Percentiles rank a stretch among this genome's conserved stretches.
Evolutionary conservation across 2,329 filamentous ascomycete genomes (phyloP).

Genomic region (Colletotrichum orchidophilum): DNA sequence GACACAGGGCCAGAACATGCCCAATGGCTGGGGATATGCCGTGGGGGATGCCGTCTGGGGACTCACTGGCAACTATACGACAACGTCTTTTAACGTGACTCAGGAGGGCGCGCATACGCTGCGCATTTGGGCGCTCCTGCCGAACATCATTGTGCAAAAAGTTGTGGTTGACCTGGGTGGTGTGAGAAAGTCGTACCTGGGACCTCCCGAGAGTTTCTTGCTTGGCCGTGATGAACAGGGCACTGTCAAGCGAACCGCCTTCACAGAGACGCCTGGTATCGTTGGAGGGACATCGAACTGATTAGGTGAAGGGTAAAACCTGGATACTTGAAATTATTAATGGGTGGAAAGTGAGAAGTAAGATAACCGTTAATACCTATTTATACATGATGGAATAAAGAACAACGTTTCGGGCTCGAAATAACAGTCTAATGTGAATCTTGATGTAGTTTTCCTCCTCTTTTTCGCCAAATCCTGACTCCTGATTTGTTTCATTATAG

Average conservation of each 20-base stretch:
- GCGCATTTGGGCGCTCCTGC: conserved; percentile 60
- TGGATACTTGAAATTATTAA: background rate
- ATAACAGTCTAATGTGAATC: background rate
- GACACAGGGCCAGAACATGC: conserved; percentile 52
- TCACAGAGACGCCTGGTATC: conserved; percentile 39
- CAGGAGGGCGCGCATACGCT: conserved; percentile 57
- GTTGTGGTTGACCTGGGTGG: conserved; percentile 65
- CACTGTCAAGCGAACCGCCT: conserved; percentile 48
- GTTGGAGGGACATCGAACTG: conserved; percentile 11
- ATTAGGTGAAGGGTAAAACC: background rate
- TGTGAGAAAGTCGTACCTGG: conserved; percentile 62
- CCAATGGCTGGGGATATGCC: conserved; percentile 51
- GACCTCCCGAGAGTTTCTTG: conserved; percentile 64
- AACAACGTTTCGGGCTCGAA: background rate
- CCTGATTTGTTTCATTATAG: background rate
- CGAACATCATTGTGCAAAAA: conserved; percentile 65
- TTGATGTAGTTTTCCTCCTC: background rate
- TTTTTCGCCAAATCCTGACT: background rate
- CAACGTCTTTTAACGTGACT: conserved; percentile 51
- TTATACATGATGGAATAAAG: background rate
- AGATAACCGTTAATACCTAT: background rate
- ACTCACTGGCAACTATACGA: conserved; percentile 53
- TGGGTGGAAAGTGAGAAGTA: background rate
- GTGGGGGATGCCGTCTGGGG: conserved; percentile 60
- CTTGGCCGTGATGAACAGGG: conserved; percentile 51